A percentile compares a stretch with the other conserved stretches of the same genome.
These are phyloP conservation scores for Rosa hybrid DNA, from an alignment of 331 rosid species.

Conservation along the genomic window DNA sequence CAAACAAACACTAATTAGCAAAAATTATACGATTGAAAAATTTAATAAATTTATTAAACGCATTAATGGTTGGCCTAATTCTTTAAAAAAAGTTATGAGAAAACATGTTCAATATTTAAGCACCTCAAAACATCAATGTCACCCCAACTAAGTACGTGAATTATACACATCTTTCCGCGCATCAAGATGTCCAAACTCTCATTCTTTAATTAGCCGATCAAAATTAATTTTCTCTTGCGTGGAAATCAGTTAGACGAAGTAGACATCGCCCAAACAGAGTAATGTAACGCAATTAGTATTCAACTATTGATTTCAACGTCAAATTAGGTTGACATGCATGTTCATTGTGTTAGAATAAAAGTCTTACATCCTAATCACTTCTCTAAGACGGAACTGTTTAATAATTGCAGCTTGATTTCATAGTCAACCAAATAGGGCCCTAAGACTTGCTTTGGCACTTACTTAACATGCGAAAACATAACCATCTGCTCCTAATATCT, in stretches of 20 bases:
- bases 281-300: no score
- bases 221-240: neutral
- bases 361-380: neutral
- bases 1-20: no score
- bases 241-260: neutral
- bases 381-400: neutral
- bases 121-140: neutral
- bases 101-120: neutral
- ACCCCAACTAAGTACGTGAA: neutral
- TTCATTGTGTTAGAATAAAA: neutral
- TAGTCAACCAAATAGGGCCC: neutral
- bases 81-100: neutral
- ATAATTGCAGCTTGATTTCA: neutral
- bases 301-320: neutral
- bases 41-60: no score
- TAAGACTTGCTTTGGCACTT: neutral
- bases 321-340: constrained; percentile 1
- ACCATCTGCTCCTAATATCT: neutral
- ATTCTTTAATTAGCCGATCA: neutral
- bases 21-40: no score
- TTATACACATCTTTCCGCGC: neutral
- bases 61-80: neutral
- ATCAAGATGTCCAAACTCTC: neutral
- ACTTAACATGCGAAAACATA: neutral
- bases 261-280: neutral